Percentiles rank a stretch among this genome's conserved stretches.
Evolutionary conservation across 73 alveolate species (phyloP).

Genomic region (Tetrahymena elliotti): DNA sequence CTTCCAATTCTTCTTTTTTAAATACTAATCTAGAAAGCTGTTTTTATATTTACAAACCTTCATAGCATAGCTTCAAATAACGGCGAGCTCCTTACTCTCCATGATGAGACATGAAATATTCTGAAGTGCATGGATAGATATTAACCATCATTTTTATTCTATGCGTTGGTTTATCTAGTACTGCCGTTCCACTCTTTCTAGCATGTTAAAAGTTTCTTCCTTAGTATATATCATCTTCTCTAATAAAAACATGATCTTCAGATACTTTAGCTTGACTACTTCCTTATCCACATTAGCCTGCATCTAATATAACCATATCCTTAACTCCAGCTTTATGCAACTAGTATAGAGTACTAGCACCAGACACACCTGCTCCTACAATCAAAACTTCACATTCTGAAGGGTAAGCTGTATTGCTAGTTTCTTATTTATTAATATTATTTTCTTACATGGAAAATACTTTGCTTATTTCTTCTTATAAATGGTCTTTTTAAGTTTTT

Average conservation of each 20-base stretch:
- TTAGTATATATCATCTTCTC: background rate
- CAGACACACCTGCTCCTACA: background rate
- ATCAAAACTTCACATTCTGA: background rate
- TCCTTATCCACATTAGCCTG: background rate
- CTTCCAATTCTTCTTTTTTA: background rate
- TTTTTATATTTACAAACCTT: background rate
- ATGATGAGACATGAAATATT: background rate
- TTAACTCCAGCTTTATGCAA: background rate
- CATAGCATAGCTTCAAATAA: background rate
- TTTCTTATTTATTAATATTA: background rate
- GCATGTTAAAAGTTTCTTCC: background rate
- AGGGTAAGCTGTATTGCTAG: background rate
- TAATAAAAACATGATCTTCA: background rate
- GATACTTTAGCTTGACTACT: background rate
- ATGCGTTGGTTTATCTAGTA: background rate
- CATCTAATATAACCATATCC: background rate
- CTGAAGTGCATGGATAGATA: background rate
- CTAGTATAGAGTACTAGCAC: background rate
- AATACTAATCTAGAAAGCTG: background rate
- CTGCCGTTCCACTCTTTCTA: background rate
- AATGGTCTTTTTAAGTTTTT: background rate
- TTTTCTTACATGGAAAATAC: background rate
- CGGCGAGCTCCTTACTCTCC: background rate
- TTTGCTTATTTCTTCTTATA: background rate
- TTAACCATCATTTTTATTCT: background rate